A percentile compares a stretch with the other conserved stretches of the same genome.
Evolutionary conservation across 148 eudicot genomes (phyloP).

Genomic region (Rhododendron williamsianum): DNA sequence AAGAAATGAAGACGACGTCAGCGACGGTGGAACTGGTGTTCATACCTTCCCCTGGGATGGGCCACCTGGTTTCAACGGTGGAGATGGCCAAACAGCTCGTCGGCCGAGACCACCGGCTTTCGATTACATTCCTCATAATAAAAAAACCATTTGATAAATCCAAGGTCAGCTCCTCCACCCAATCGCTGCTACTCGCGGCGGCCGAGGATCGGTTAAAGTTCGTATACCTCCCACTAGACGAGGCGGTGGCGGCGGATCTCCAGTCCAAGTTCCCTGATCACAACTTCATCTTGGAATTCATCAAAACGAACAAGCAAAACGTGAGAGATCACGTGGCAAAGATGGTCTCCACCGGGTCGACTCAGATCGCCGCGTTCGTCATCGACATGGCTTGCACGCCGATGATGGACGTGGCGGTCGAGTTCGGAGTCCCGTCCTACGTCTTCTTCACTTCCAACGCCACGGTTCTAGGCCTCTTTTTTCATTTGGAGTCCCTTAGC

Average conservation of each 20-base stretch:
- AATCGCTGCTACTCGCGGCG: not conserved
- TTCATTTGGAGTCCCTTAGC: conserved; percentile 17
- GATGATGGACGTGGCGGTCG: not conserved
- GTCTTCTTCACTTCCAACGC: conserved; percentile 35
- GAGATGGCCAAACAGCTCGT: conserved; percentile 30
- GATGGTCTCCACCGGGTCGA: too few relatives aligned
- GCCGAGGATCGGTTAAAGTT: not conserved
- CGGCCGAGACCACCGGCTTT: conserved; percentile 17
- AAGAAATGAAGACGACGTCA: not conserved
- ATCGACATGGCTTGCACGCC: too few relatives aligned
- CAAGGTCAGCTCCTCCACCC: conserved; percentile 5
- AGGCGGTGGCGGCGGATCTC: not conserved
- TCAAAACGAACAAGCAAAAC: conserved; percentile 4
- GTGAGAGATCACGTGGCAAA: conserved; percentile 3
- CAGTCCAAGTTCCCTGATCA: conserved; percentile 2
- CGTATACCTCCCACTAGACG: conserved; percentile 11
- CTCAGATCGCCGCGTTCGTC: too few relatives aligned
- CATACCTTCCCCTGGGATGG: conserved; percentile 16
- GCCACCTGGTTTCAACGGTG: conserved; percentile 34
- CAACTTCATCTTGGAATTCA: not conserved
- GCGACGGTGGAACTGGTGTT: conserved; percentile 23
- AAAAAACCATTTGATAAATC: conserved; percentile 14
- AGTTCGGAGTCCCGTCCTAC: conserved; percentile 27
- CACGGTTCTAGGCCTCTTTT: conserved; percentile 11
- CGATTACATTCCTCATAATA: conserved; percentile 32